Conservation (phyloP, 2,329 filamentous ascomycete species). For the Didymella sp. region DNA sequence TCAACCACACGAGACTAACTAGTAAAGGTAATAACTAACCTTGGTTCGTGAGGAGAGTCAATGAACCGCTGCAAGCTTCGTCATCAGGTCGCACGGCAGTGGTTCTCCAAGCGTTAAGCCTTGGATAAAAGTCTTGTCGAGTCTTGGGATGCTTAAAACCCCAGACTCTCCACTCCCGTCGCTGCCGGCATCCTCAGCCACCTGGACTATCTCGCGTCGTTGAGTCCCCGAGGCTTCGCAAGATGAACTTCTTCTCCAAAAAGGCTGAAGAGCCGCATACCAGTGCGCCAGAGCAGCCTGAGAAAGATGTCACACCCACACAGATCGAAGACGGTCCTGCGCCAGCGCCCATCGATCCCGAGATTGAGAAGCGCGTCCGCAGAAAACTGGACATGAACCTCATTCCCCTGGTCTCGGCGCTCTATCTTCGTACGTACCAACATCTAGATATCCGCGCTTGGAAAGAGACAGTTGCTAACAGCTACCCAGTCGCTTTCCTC, state of each 20-base stretch:
- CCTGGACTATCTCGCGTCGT: neutral
- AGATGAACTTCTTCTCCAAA: slow-evolving; percentile 1
- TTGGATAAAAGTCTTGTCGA: neutral
- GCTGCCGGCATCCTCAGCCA: neutral
- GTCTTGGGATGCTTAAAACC: slow-evolving; percentile 11
- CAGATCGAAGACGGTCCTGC: slow-evolving; percentile 14
- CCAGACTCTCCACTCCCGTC: neutral
- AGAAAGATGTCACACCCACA: slow-evolving; percentile 6
- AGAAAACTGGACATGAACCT: slow-evolving; percentile 43
- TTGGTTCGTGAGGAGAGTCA: neutral
- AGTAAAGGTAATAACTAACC: neutral
- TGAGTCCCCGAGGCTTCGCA: neutral
- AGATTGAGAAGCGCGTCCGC: slow-evolving; percentile 36
- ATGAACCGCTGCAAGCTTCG: slow-evolving; percentile 4
- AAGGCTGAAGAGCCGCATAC: neutral
- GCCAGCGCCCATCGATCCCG: slow-evolving; percentile 19
- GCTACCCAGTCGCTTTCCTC: slow-evolving; percentile 27
- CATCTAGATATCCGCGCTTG: too few relatives aligned
- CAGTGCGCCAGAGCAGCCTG: neutral
- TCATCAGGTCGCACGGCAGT: slow-evolving; percentile 1
- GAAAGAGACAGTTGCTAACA: neutral
- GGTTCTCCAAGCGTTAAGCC: neutral
- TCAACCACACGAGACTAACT: neutral
- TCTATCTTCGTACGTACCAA: slow-evolving; percentile 43
- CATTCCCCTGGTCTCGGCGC: slow-evolving; percentile 41